Percentiles rank a stretch among this genome's conserved stretches.
Conservation (phyloP, 495 filamentous ascomycete genomes). For the Glonium stellatum region DNA sequence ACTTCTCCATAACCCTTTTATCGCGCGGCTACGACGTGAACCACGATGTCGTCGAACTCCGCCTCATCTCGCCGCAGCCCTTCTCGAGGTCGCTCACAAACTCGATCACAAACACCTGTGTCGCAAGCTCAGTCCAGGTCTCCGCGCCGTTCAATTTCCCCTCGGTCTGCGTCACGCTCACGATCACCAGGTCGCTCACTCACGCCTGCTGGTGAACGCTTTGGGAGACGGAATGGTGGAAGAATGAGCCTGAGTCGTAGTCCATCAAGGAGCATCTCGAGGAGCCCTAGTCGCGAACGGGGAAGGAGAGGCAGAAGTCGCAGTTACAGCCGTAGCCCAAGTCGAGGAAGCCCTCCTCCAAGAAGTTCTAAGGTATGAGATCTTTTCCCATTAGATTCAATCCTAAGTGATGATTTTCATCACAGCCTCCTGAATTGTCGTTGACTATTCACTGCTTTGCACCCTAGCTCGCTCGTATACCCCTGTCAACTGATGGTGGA, state of each 20-base stretch:
- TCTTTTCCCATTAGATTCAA: slow-evolving; percentile 6
- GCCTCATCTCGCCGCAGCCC: slow-evolving; percentile 22
- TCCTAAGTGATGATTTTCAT: no score
- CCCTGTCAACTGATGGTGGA: background rate
- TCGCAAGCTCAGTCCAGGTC: slow-evolving; percentile 30
- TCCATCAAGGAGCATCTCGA: slow-evolving; percentile 37
- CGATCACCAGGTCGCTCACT: slow-evolving; percentile 13
- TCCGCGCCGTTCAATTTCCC: slow-evolving; percentile 45
- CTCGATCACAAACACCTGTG: slow-evolving; percentile 13
- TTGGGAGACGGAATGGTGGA: slow-evolving; percentile 31
- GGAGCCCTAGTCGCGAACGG: slow-evolving; percentile 28
- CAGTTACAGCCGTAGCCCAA: slow-evolving; percentile 43
- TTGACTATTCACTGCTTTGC: no score
- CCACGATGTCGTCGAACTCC: slow-evolving; percentile 17
- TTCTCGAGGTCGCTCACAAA: slow-evolving; percentile 31
- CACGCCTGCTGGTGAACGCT: slow-evolving; percentile 1
- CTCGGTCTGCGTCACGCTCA: slow-evolving; percentile 39
- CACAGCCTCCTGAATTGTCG: no score
- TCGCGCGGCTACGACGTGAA: no score
- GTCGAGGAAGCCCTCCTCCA: slow-evolving; percentile 35
- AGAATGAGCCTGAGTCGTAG: slow-evolving; percentile 40
- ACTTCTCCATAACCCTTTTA: no score
- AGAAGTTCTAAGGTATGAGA: slow-evolving; percentile 52
- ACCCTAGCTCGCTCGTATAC: no score
- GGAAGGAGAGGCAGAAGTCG: slow-evolving; percentile 38